Conservation (phyloP, 2,329 filamentous ascomycete genomes). For the Diplodia sapinea region DNA sequence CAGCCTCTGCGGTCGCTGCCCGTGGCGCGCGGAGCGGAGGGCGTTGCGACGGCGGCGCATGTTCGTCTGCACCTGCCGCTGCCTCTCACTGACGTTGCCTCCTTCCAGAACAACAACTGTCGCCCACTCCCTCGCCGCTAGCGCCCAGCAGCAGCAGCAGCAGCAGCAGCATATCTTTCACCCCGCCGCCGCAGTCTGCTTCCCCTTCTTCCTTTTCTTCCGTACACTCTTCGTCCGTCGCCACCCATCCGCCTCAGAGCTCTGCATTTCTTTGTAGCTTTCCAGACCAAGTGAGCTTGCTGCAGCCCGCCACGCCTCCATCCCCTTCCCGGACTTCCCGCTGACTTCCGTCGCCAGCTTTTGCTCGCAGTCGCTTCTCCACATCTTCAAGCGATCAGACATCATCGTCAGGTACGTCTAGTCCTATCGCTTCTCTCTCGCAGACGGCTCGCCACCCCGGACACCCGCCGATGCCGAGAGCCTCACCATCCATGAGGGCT, state of each 20-base stretch:
- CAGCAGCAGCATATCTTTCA: slow-evolving; percentile 36
- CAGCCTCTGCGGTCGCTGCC: slow-evolving; percentile 14
- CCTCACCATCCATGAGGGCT: neutral
- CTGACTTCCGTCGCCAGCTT: slow-evolving; percentile 40
- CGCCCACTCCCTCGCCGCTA: slow-evolving; percentile 28
- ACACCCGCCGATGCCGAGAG: slow-evolving; percentile 1
- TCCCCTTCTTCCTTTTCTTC: slow-evolving; percentile 37
- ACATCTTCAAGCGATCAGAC: slow-evolving; percentile 47
- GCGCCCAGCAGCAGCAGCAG: slow-evolving; percentile 34
- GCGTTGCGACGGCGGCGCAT: slow-evolving; percentile 25
- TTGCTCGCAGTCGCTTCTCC: slow-evolving; percentile 46
- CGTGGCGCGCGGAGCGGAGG: slow-evolving; percentile 12
- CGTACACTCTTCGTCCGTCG: slow-evolving; percentile 48
- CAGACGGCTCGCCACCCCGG: slow-evolving; percentile 16
- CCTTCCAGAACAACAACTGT: slow-evolving; percentile 30
- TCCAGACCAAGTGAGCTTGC: slow-evolving; percentile 42
- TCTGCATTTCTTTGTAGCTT: slow-evolving; percentile 53
- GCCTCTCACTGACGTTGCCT: slow-evolving; percentile 32
- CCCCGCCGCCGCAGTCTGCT: slow-evolving; percentile 33
- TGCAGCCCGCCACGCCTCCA: slow-evolving; percentile 2
- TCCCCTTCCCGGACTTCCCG: neutral
- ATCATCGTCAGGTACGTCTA: slow-evolving; percentile 48
- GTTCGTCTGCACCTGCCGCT: slow-evolving; percentile 32
- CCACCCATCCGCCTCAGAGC: slow-evolving; percentile 48
- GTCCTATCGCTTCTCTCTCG: neutral